Conservation (phyloP, 345 rosid genomes). For the Zanthoxylum bungeanum region DNA sequence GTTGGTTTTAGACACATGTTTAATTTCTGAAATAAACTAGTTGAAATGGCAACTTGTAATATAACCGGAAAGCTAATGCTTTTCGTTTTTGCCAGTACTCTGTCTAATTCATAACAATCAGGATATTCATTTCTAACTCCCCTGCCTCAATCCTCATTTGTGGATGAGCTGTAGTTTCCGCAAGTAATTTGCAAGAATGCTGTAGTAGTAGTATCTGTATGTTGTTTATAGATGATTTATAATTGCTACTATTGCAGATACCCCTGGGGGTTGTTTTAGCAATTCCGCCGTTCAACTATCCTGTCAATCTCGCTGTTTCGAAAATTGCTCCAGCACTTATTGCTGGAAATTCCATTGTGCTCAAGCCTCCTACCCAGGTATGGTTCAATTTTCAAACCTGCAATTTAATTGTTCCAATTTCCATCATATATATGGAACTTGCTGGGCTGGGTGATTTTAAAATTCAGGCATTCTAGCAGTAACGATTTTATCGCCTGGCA, state of each 20-base stretch:
- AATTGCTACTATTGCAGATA: constrained; percentile 39
- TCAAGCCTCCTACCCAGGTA: constrained; percentile 99
- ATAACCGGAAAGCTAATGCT: background rate
- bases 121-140: background rate
- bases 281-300: constrained; percentile 97
- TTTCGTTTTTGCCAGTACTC: background rate
- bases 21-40: background rate
- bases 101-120: background rate
- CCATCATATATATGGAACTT: background rate
- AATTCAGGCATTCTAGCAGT: background rate
- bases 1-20: background rate
- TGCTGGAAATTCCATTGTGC: constrained; percentile 91
- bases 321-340: constrained; percentile 92
- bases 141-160: background rate
- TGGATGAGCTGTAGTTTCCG: background rate
- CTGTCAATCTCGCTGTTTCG: constrained; percentile 92
- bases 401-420: background rate
- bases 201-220: background rate
- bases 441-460: background rate
- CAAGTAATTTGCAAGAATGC: background rate
- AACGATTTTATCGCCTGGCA: constrained; percentile 18
- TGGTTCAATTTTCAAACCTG: background rate
- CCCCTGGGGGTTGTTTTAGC: constrained; percentile 88
- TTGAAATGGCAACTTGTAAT: background rate
- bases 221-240: background rate